Evolutionary conservation across 108 stramenopile species (phyloP).

Genomic region (Schizochytrium sp.): DNA sequence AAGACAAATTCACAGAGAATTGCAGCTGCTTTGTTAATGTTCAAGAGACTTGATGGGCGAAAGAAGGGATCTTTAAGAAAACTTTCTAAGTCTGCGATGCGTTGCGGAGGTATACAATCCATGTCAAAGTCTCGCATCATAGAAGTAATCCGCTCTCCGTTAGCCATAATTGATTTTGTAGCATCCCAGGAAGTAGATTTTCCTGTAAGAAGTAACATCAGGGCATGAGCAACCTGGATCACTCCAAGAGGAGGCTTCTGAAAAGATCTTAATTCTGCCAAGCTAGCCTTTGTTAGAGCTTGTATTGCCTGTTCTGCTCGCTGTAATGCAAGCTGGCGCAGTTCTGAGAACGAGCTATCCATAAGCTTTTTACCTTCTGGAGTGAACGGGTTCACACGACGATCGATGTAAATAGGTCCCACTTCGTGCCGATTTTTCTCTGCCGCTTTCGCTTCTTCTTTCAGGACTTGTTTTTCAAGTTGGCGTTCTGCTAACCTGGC

Average conservation of each 20-base stretch:
- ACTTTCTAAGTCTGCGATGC: constrained; percentile 55
- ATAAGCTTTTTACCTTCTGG: constrained; percentile 21
- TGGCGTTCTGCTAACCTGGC: not conserved
- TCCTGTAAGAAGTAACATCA: constrained; percentile 66
- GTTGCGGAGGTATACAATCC: constrained; percentile 61
- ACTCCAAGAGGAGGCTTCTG: constrained; percentile 63
- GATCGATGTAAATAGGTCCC: not conserved
- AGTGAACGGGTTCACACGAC: constrained; percentile 29
- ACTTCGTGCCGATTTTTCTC: not conserved
- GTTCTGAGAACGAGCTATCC: constrained; percentile 15
- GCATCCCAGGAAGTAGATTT: constrained; percentile 61
- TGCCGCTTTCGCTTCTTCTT: not conserved
- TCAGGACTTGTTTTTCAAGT: not conserved
- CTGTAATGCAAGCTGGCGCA: not conserved
- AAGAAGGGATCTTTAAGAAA: constrained; percentile 63
- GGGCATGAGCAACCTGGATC: constrained; percentile 63
- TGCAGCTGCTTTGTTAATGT: constrained; percentile 61
- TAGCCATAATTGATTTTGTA: not conserved
- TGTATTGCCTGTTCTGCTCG: constrained; percentile 60
- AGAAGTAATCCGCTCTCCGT: constrained; percentile 51
- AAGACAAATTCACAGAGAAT: constrained; percentile 64
- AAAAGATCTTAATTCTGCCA: constrained; percentile 64
- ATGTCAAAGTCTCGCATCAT: constrained; percentile 65
- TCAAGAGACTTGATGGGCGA: constrained; percentile 49
- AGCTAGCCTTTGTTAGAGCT: constrained; percentile 60